Conservation (phyloP, 169 alveolate species). For the Cryptosporidium ubiquitum region DNA sequence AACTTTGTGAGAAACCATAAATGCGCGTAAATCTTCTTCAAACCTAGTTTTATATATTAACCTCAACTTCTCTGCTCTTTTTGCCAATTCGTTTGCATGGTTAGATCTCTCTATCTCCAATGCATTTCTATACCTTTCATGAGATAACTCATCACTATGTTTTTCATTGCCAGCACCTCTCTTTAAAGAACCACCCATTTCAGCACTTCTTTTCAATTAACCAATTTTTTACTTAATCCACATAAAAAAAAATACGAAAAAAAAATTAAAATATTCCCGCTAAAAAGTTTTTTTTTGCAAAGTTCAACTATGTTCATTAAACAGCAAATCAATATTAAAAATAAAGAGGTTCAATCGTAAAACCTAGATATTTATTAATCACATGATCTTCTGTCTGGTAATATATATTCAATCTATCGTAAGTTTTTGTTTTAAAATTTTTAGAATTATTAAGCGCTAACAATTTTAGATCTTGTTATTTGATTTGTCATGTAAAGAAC, state of each 20-base stretch:
- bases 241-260: neutral
- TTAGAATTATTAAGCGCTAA: constrained; percentile 9
- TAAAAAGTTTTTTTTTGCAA: neutral
- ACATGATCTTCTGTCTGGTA: neutral
- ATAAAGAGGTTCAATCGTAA: no score
- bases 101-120: constrained; percentile 38
- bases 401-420: neutral
- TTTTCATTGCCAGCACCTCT: neutral
- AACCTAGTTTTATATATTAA: constrained; percentile 47
- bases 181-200: neutral
- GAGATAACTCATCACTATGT: neutral
- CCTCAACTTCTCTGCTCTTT: constrained; percentile 59
- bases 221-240: neutral
- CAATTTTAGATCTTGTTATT: constrained; percentile 10
- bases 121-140: constrained; percentile 31
- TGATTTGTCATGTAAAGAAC: neutral
- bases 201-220: neutral
- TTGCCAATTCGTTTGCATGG: constrained; percentile 9
- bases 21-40: constrained; percentile 71
- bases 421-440: neutral
- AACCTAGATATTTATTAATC: neutral
- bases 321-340: neutral
- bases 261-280: neutral
- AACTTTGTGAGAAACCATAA: constrained; percentile 18
- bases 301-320: neutral